Evolutionary conservation across 176 grass and related monocot genomes (phyloP).

Genomic region (Aegilops tauschii): DNA sequence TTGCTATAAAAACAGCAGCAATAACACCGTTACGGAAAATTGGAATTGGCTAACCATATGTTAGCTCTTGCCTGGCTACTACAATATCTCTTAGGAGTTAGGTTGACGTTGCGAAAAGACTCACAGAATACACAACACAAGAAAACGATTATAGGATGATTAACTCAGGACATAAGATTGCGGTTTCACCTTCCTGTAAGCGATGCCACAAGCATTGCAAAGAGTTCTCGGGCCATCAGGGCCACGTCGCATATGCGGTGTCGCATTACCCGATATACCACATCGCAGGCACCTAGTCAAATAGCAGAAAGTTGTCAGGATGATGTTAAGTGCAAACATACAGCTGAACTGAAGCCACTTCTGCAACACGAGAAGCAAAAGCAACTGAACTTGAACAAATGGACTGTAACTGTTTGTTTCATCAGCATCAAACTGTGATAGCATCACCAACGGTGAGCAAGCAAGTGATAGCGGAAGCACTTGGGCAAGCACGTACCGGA

Average conservation of each 20-base stretch:
- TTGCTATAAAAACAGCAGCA: background rate
- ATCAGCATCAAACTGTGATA: background rate
- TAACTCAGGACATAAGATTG: background rate
- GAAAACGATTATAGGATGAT: background rate
- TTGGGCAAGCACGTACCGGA: slow-evolving; percentile 35
- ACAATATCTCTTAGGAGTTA: background rate
- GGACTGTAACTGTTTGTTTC: slow-evolving; percentile 10
- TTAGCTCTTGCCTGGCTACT: background rate
- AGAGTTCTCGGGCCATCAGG: slow-evolving; percentile 90
- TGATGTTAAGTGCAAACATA: background rate
- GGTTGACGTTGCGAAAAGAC: background rate
- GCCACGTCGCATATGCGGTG: slow-evolving; percentile 87
- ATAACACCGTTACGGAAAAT: background rate
- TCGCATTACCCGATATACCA: slow-evolving; percentile 71
- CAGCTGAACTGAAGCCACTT: background rate
- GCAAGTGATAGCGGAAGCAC: background rate
- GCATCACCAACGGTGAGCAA: background rate
- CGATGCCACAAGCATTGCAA: slow-evolving; percentile 91
- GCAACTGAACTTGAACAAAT: slow-evolving; percentile 11
- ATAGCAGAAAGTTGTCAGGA: slow-evolving; percentile 27
- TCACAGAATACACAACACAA: background rate
- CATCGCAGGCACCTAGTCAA: slow-evolving; percentile 67
- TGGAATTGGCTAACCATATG: background rate
- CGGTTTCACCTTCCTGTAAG: slow-evolving; percentile 68
- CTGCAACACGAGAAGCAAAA: slow-evolving; percentile 10